Conservation (phyloP, 2,329 filamentous ascomycete species). For the Dactylellina cionopaga region DNA sequence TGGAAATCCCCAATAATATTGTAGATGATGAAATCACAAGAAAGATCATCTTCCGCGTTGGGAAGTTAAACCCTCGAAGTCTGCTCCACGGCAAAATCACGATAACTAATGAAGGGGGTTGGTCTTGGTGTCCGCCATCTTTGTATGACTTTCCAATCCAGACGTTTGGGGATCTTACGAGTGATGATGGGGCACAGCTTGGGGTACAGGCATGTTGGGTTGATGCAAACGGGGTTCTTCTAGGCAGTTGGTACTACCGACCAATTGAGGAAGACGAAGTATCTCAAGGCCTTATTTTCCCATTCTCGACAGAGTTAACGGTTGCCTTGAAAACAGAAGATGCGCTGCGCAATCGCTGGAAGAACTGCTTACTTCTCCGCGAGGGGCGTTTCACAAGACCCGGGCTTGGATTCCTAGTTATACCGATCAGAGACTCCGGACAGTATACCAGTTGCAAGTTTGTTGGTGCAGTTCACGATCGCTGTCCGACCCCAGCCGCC, state of each 20-base stretch:
- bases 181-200: neutral
- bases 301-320: neutral
- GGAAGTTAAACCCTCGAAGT: neutral
- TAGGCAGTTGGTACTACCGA: neutral
- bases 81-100: conserved; percentile 21
- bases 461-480: neutral
- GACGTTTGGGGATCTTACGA: neutral
- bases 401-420: neutral
- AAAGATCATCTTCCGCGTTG: neutral
- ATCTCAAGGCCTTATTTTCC: neutral
- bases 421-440: neutral
- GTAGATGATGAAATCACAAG: conserved; percentile 15
- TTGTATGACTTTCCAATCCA: conserved; percentile 20
- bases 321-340: neutral
- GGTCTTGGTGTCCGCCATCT: conserved; percentile 26
- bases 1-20: neutral
- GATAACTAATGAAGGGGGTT: conserved; percentile 9
- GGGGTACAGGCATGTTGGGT: neutral
- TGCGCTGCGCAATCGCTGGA: neutral
- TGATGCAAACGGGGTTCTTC: neutral
- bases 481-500: too few relatives aligned
- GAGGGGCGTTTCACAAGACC: neutral
- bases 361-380: neutral
- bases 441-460: neutral
- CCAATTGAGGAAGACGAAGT: neutral